Evolutionary conservation across 805 yeast genomes (phyloP), one percentile per base, ranked within the genome.

Genomic region (Kazachstania taianensis): DNA sequence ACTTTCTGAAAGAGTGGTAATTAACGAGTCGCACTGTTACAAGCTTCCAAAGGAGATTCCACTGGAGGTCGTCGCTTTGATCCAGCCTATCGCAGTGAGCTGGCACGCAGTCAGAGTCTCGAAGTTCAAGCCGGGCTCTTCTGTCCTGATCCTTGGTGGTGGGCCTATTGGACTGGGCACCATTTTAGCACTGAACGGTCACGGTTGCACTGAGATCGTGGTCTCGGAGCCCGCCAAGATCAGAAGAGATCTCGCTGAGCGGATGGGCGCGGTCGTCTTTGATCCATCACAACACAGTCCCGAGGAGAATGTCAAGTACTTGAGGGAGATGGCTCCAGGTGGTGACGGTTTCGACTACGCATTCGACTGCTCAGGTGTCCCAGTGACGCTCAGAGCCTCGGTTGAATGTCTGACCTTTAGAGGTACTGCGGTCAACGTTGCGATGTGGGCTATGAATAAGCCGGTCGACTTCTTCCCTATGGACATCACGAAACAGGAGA

Each of bases 131-230:
- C 55, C 49, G 22, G 77, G 75, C 24, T 59, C 63, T 13, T 52
- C 63, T 12, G 74, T 69, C 3, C 52, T 75, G 33, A 70, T 75
- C 17, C 47, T 75, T 4, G 81, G 81, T 28, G 73, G 72, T 26
- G 81, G 81, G 10, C 78, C 81, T 20, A 74, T 75, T 48, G 81
- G 81, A 2, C 54, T 76, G 20, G 72, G 79, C 24, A 67, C 78
- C 2, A 62, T 76, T 16, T 55, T 75, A 33, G 78, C 75, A n/a
- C 57, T 73, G 34, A 68, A 72, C 12, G 65, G 73, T 35, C 66
- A 67, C 42, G 78, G 73, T 5, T 62, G 65, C 40, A 60, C 60
- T 17, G 70, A 49, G 13, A 67, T 73, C 33, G 69, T 73, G 10
- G 72, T 69, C 14, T 62, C 70, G 23, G 79, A 73, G 49, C 75